Evolutionary conservation across 352 stramenopile species (phyloP).

Genomic region (Phytophthora idaei): DNA sequence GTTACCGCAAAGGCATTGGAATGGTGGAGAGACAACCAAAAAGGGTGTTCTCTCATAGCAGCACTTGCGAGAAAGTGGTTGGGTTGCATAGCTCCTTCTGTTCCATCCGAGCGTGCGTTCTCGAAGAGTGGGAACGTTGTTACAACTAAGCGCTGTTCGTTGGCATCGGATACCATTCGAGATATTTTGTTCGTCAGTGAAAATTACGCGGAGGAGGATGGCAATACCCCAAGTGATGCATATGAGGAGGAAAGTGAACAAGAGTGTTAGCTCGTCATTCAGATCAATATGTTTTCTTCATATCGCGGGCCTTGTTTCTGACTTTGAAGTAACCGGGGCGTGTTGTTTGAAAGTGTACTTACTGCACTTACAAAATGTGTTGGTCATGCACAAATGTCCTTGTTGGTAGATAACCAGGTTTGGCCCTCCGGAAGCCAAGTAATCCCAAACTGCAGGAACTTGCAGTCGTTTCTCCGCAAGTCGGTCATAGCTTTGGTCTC

Average conservation of each 20-base stretch:
- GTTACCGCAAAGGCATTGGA: background rate
- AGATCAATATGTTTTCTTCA: no score
- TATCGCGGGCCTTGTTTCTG: no score
- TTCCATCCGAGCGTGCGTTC: slow-evolving; percentile 3
- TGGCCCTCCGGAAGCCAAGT: no score
- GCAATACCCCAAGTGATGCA: background rate
- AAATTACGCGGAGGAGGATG: slow-evolving; percentile 1
- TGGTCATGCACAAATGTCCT: no score
- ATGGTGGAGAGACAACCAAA: slow-evolving; percentile 1
- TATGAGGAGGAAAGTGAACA: background rate
- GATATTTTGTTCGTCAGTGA: slow-evolving; percentile 1
- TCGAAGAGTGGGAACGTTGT: slow-evolving; percentile 3
- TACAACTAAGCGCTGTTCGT: background rate
- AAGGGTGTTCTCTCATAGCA: background rate
- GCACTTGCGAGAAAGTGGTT: slow-evolving; percentile 10
- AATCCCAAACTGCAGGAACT: no score
- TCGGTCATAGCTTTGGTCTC: no score
- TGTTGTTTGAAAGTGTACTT: no score
- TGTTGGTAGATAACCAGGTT: no score
- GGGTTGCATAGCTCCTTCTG: slow-evolving; percentile 12
- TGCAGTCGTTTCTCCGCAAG: no score
- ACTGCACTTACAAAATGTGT: no score
- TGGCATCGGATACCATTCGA: background rate
- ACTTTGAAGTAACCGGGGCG: no score
- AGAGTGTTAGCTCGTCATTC: background rate